Percentiles rank a stretch among this genome's conserved stretches.
These are phyloP conservation scores for Xylaria bambusicola DNA, from an alignment of 495 filamentous ascomycete genomes.

Conservation along the genomic window DNA sequence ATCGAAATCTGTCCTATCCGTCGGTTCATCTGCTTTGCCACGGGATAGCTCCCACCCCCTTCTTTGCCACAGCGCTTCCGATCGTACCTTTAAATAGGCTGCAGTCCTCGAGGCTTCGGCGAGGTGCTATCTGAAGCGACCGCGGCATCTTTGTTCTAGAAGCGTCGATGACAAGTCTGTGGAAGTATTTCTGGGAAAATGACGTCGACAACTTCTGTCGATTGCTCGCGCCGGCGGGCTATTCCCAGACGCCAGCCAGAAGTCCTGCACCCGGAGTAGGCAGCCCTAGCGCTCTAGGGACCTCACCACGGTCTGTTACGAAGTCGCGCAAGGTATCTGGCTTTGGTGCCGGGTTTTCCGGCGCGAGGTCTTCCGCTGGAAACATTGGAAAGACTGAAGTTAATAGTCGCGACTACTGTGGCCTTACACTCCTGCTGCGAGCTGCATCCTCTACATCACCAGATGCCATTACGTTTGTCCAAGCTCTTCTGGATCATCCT, in stretches of 20 bases:
- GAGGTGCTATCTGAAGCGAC: slow-evolving; percentile 74
- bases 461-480: slow-evolving; percentile 69
- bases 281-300: slow-evolving; percentile 35
- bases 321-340: slow-evolving; percentile 50
- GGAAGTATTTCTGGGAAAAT: slow-evolving; percentile 94
- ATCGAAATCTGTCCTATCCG: neutral
- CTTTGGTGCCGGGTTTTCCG: slow-evolving; percentile 30
- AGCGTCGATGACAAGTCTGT: slow-evolving; percentile 92
- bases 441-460: slow-evolving; percentile 72
- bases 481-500: slow-evolving; percentile 76
- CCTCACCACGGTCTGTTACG: slow-evolving; percentile 45
- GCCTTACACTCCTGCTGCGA: slow-evolving; percentile 83
- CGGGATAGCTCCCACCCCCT: neutral
- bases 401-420: slow-evolving; percentile 76
- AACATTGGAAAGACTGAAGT: slow-evolving; percentile 70
- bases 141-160: slow-evolving; percentile 47
- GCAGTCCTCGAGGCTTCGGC: slow-evolving; percentile 78
- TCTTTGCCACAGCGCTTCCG: slow-evolving; percentile 38
- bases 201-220: slow-evolving; percentile 89
- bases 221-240: slow-evolving; percentile 68
- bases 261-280: slow-evolving; percentile 37
- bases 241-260: slow-evolving; percentile 51
- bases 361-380: slow-evolving; percentile 29
- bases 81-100: slow-evolving; percentile 78
- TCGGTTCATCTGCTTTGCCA: neutral